A percentile compares a stretch with the other conserved stretches of the same genome.
Conservation (phyloP, 176 grass and related monocot genomes). For the Bonia amplexicaulis region DNA sequence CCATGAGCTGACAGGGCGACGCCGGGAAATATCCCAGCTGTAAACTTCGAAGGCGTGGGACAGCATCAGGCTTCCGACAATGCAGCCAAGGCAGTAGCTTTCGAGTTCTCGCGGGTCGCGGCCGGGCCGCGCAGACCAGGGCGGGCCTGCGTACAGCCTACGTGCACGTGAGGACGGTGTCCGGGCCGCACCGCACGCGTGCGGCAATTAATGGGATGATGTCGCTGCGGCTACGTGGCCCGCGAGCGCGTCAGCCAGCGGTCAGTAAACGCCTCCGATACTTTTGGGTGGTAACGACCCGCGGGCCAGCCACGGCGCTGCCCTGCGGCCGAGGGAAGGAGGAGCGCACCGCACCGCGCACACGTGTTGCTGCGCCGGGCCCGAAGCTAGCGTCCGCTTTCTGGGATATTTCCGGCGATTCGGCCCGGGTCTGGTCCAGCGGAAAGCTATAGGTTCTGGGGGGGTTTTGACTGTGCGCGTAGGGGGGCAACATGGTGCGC, state of each 20-base stretch:
- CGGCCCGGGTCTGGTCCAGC: background rate
- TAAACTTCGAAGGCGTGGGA: background rate
- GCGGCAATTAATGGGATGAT: background rate
- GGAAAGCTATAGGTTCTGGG: conserved; percentile 10
- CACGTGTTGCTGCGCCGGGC: background rate
- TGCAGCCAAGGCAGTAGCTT: background rate
- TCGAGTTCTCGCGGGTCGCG: background rate
- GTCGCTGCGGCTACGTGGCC: conserved; percentile 4
- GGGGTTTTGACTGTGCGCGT: background rate
- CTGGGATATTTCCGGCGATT: conserved; percentile 10
- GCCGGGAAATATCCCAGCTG: background rate
- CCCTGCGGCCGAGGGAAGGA: conserved; percentile 42
- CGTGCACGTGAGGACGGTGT: conserved; percentile 8
- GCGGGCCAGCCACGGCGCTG: conserved; percentile 20
- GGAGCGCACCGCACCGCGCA: background rate
- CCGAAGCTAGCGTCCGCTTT: conserved; percentile 16
- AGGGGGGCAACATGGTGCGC: conserved; percentile 19
- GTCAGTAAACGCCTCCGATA: background rate
- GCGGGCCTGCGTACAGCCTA: background rate
- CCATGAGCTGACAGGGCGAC: background rate
- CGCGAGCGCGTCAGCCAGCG: background rate
- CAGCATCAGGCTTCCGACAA: background rate
- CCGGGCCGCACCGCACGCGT: background rate
- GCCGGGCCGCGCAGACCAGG: background rate
- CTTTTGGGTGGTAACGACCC: conserved; percentile 36